Base-by-base conservation (phyloP, 2,329 filamentous ascomycete genomes). In the Catunica adiposa region DNA sequence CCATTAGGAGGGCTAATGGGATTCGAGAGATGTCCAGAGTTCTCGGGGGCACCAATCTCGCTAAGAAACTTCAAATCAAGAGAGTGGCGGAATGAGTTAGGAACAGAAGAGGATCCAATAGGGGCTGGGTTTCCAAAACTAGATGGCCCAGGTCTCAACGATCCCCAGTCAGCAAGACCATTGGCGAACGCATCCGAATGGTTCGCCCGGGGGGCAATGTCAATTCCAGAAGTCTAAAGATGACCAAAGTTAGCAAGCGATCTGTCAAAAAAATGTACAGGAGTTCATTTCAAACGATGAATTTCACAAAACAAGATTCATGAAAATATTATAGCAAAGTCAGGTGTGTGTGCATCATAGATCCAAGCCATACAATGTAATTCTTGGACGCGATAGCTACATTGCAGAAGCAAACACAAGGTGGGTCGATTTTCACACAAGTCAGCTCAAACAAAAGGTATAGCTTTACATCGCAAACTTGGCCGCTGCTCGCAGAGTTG, bases 1-100 rank as follows among this genome's bases (percentile, higher is more conserved):
- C 56, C 56, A 47, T 58, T 58, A n/a, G 56, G 56, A 11, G 56
- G 56, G 11, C 56, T 58, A 26, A 58, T 58, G 9, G 56, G 53
- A 37, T 54, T 58, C 7, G 56, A 51, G 11, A 34, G 52, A 20
- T 48, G 48, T 1, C 47, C 26, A 22, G 53, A 55, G 5, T 38
- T 37, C n/a, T 58, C 56, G 17, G 56, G 14, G 8, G 55, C 48
- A 17, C 53, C 62, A 60, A 63, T 69, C 47, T 78, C 76, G n/a
- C 67, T 66, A 59, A 73, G 72, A 61, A 73, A 76, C 65, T 71
- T 72, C 50, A 74, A 65, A 52, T 75, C 78, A 60, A 83, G 69
- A 54, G 82, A 81, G 69, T 82, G 73, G 61, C 78, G 73, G 59
- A 75, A 68, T 42, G 74, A 56, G 31, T 52, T 52, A 15, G 56